These are phyloP conservation scores for Anthoceros angustus DNA, from an alignment of 225 moss, liverwort and hornwort species.

Conservation along the genomic window DNA sequence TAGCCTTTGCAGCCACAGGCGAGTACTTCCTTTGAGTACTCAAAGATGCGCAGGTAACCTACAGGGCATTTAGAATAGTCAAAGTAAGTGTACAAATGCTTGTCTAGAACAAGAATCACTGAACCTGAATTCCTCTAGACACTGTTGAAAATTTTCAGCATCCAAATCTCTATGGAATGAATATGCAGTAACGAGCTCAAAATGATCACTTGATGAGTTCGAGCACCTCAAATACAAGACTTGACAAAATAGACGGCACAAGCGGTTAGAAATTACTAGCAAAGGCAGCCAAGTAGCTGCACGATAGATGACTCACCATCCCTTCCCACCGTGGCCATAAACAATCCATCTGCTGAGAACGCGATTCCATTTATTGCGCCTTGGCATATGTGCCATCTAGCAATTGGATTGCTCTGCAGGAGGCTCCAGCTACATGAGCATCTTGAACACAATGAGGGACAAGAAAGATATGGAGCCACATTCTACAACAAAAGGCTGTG, in stretches of 20 bases:
- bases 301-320: conserved; percentile 39
- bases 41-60: conserved; percentile 93
- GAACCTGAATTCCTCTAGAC: not conserved
- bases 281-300: too few species aligned
- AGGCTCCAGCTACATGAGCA: conserved; percentile 7
- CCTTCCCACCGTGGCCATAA: conserved; percentile 83
- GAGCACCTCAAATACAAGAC: not conserved
- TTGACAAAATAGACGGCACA: conserved; percentile 2
- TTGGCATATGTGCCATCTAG: conserved; percentile 92
- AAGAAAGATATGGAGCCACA: not conserved
- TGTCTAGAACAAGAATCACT: not conserved
- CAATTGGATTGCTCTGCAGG: conserved; percentile 88
- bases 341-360: conserved; percentile 74
- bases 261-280: too few species aligned
- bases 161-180: not conserved
- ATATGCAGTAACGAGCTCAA: too few species aligned
- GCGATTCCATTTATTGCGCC: conserved; percentile 77
- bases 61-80: conserved; percentile 7
- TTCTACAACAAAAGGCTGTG: not conserved
- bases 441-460: not conserved
- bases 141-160: not conserved
- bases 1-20: conserved; percentile 95
- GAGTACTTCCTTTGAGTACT: conserved; percentile 68
- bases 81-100: not conserved
- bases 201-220: too few species aligned